Evolutionary conservation across 2,329 filamentous ascomycete genomes (phyloP), one percentile per base, ranked within the genome.

Genomic region (Penicillium sp.): DNA sequence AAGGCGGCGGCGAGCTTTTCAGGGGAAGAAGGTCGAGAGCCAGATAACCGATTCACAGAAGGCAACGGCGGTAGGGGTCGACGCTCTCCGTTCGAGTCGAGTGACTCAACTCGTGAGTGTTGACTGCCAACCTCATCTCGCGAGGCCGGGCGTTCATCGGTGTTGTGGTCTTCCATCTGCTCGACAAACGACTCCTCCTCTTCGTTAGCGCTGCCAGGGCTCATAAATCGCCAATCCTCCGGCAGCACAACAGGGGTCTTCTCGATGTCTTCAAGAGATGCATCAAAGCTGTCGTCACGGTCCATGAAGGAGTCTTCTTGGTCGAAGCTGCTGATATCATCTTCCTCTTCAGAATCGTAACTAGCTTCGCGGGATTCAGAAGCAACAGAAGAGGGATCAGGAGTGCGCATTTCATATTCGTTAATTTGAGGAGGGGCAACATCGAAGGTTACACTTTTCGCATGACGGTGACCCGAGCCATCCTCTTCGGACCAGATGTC

Each of bases 221-320:
- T 92, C 82, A 87, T 86, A 61, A 85, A 90, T 59, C 90, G 87
- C 94, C 94, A 99, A 71, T 97, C 92, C 67, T 97, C 94, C 0
- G 94, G 94, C 19, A 95, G 85, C n/a, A 99, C 93, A 10, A 99
- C 94, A 0, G 94, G 94, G 1, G 94, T 97, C 80, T 97, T 97
- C 68, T 96, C 91, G 5, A 91, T 93, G 68, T 97, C 93, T 74
- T 97, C 93, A 1, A 97, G 82, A 6, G 92, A 96, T 13, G 91
- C 93, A 74, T 97, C 93, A 64, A 97, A 97, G 77, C 93, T 97
- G 69, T 97, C 93, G 37, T 93, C 90, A 39, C 83, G 82, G 50
- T 85, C 82, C 24, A 84, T 77, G 5, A 82, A 83, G 23, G 83
- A 86, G 39, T 83, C 83, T 8, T 83, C 83, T 8, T 81, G 73